Conservation (phyloP, 2,329 filamentous ascomycete genomes). For the Ceratocystis cubensis region DNA sequence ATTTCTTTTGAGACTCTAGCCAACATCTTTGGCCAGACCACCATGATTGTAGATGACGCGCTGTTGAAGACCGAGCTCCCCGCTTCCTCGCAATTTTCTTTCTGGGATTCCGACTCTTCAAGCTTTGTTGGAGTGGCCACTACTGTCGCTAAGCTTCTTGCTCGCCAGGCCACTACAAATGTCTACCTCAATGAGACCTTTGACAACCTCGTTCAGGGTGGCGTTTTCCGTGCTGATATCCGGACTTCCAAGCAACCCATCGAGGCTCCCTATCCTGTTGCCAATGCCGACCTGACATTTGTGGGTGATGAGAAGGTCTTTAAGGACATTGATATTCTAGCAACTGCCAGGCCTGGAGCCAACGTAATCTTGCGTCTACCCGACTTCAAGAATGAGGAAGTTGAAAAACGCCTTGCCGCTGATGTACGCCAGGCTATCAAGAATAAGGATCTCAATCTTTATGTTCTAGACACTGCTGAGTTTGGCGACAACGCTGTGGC, state of each 20-base stretch:
- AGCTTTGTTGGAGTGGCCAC: constrained; percentile 51
- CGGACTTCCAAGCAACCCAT: constrained; percentile 71
- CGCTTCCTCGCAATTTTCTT: constrained; percentile 57
- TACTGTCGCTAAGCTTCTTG: constrained; percentile 47
- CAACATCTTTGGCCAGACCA: constrained; percentile 38
- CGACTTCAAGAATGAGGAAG: constrained; percentile 71
- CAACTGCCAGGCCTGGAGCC: constrained; percentile 56
- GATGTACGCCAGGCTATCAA: constrained; percentile 58
- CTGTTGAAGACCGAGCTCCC: constrained; percentile 36
- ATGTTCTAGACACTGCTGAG: constrained; percentile 58
- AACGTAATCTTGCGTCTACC: constrained; percentile 65
- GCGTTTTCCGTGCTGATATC: constrained; percentile 71
- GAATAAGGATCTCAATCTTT: constrained; percentile 57
- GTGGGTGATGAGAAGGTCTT: constrained; percentile 71
- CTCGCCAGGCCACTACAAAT: constrained; percentile 57
- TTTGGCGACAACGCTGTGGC: constrained; percentile 50
- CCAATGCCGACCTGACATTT: constrained; percentile 64
- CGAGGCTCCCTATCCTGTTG: constrained; percentile 71
- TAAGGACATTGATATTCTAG: constrained; percentile 60
- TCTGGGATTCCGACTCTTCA: constrained; percentile 83
- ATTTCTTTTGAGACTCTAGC: constrained; percentile 45
- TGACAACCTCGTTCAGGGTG: constrained; percentile 59
- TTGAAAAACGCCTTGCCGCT: constrained; percentile 72
- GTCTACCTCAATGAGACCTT: constrained; percentile 49
- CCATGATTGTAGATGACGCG: constrained; percentile 38